phyloP scores from a whole-genome alignment of 805 yeast genomes.

The Scheffersomyces spartinae region DNA sequence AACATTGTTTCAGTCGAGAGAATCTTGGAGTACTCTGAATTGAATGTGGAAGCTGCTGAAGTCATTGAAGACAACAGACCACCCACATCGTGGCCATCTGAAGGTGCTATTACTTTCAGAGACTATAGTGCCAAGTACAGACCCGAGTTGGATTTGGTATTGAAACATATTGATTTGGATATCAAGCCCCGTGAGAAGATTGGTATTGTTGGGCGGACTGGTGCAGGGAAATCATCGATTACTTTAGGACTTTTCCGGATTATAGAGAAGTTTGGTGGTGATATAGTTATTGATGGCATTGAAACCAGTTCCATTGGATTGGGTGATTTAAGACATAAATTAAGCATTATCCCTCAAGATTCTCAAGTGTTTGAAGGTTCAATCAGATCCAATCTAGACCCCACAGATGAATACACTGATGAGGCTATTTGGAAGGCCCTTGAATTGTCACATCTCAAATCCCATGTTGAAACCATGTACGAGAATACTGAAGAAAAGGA shows the following conservation, averaged over 20 bases:
- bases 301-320: constrained; percentile 61
- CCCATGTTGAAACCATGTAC: constrained; percentile 38
- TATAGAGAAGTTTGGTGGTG: constrained; percentile 67
- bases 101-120: constrained; percentile 56
- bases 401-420: constrained; percentile 55
- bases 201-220: constrained; percentile 95
- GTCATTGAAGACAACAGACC: constrained; percentile 59
- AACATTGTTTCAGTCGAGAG: constrained; percentile 96
- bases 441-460: constrained; percentile 66
- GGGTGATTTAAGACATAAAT: constrained; percentile 60
- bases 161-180: constrained; percentile 48
- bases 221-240: constrained; percentile 88
- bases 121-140: constrained; percentile 31
- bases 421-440: constrained; percentile 77
- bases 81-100: constrained; percentile 50
- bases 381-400: constrained; percentile 78
- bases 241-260: constrained; percentile 77
- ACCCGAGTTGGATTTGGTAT: constrained; percentile 32
- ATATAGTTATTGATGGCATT: constrained; percentile 59
- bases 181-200: constrained; percentile 72
- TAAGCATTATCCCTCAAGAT: constrained; percentile 89
- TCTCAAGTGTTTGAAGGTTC: constrained; percentile 88
- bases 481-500: constrained; percentile 29
- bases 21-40: constrained; percentile 73
- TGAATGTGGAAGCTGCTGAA: constrained; percentile 78